Conservation (phyloP, 306 rosid species). For the Acacia crassicarpa region DNA sequence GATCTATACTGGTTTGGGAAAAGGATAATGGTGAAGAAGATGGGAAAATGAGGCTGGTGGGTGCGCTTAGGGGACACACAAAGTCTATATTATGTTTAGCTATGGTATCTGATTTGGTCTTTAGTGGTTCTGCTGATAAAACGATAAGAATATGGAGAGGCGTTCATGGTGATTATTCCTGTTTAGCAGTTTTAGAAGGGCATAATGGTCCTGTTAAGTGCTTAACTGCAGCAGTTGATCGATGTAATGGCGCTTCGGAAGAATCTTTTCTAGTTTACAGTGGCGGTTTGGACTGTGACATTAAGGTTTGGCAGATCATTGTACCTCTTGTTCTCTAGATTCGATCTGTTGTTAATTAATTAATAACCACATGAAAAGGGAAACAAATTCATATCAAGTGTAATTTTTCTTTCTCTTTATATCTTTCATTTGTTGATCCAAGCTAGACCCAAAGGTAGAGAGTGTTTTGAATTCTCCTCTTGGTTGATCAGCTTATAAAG, state of each 20-base stretch:
- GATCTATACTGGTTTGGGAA: conserved; percentile 82
- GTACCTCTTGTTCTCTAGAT: conserved; percentile 40
- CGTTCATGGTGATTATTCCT: conserved; percentile 41
- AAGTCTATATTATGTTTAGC: conserved; percentile 71
- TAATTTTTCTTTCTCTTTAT: background rate
- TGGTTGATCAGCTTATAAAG: background rate
- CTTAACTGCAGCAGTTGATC: conserved; percentile 55
- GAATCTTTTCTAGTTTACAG: conserved; percentile 61
- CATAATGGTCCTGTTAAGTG: conserved; percentile 79
- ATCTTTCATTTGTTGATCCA: background rate
- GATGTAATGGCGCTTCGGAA: conserved; percentile 23
- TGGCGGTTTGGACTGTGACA: conserved; percentile 74
- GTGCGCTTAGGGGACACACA: conserved; percentile 74
- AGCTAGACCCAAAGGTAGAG: background rate
- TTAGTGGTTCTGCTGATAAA: conserved; percentile 89
- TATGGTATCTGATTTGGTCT: conserved; percentile 62
- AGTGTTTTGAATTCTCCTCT: background rate
- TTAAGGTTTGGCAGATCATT: conserved; percentile 77
- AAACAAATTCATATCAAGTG: background rate
- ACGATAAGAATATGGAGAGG: conserved; percentile 81
- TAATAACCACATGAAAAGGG: background rate
- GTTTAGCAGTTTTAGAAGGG: conserved; percentile 77
- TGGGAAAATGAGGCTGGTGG: conserved; percentile 56
- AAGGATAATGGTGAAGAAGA: conserved; percentile 18
- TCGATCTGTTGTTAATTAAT: background rate